Conservation (phyloP, 1,284 basidiomycete species). For the Ustilago shanxiensis region DNA sequence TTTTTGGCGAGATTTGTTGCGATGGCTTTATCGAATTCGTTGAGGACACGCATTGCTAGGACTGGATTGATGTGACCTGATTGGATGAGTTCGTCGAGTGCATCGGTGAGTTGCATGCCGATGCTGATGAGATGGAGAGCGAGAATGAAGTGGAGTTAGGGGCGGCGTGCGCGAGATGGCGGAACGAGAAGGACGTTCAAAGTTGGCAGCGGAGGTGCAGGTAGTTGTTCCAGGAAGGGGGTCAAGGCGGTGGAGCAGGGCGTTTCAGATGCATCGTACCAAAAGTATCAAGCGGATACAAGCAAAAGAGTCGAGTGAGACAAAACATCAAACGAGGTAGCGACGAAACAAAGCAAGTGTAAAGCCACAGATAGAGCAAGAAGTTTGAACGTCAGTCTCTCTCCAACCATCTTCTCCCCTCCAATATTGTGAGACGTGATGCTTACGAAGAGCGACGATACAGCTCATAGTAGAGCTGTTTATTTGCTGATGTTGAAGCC, state of each 20-base stretch:
- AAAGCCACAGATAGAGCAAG: no score
- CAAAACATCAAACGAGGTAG: no score
- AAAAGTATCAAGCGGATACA: no score
- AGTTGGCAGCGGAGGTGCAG: no score
- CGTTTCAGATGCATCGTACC: no score
- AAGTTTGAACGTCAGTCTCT: no score
- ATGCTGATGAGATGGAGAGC: constrained; percentile 77
- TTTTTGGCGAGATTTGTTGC: constrained; percentile 65
- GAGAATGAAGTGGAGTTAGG: background rate
- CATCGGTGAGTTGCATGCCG: constrained; percentile 97
- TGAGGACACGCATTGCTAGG: constrained; percentile 94
- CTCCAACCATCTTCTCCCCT: background rate
- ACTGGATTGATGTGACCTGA: constrained; percentile 97
- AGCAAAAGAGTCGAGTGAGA: no score
- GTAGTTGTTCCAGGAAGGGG: no score
- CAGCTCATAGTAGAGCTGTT: constrained; percentile 64
- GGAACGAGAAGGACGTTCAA: no score
- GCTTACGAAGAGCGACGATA: constrained; percentile 63
- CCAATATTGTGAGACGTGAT: background rate
- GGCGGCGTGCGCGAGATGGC: background rate
- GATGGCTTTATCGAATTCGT: constrained; percentile 69
- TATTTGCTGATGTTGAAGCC: constrained; percentile 35
- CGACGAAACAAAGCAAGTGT: no score
- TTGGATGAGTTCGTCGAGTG: constrained; percentile 97
- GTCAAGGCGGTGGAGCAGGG: no score